These are phyloP conservation scores for Candida vartiovaarae DNA, from an alignment of 805 yeast genomes.

Conservation along the genomic window DNA sequence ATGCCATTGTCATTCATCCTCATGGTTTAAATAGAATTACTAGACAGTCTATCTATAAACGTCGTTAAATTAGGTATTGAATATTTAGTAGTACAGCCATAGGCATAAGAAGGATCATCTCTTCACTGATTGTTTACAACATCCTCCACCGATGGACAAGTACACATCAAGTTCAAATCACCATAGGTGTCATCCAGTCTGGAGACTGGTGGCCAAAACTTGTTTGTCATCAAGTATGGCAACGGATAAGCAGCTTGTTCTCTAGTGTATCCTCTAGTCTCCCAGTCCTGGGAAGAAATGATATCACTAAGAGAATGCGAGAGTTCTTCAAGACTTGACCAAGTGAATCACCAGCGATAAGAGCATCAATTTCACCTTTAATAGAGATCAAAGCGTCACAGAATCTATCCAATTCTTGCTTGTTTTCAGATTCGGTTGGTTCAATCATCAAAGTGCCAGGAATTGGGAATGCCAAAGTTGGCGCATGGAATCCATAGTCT, in stretches of 20 bases:
- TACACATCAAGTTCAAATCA: constrained; percentile 85
- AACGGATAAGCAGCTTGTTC: constrained; percentile 92
- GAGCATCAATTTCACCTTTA: constrained; percentile 71
- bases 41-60: background rate
- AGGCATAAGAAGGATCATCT: background rate
- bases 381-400: constrained; percentile 81
- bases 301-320: constrained; percentile 82
- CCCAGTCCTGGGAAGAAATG: constrained; percentile 67
- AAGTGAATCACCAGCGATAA: constrained; percentile 55
- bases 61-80: background rate
- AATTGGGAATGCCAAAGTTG: constrained; percentile 98
- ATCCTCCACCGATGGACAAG: constrained; percentile 84
- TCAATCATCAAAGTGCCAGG: constrained; percentile 97
- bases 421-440: constrained; percentile 93
- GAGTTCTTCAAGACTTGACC: constrained; percentile 78
- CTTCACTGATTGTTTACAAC: constrained; percentile 33
- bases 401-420: constrained; percentile 84
- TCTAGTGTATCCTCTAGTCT: constrained; percentile 78
- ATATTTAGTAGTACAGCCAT: background rate
- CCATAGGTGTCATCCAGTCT: constrained; percentile 94
- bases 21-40: too few species aligned
- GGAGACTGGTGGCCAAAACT: constrained; percentile 94
- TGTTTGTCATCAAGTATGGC: constrained; percentile 60
- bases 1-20: too few species aligned
- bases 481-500: constrained; percentile 98